These are phyloP conservation scores for Artemisia annua DNA, from an alignment of 129 eudicot genomes.

Conservation along the genomic window DNA sequence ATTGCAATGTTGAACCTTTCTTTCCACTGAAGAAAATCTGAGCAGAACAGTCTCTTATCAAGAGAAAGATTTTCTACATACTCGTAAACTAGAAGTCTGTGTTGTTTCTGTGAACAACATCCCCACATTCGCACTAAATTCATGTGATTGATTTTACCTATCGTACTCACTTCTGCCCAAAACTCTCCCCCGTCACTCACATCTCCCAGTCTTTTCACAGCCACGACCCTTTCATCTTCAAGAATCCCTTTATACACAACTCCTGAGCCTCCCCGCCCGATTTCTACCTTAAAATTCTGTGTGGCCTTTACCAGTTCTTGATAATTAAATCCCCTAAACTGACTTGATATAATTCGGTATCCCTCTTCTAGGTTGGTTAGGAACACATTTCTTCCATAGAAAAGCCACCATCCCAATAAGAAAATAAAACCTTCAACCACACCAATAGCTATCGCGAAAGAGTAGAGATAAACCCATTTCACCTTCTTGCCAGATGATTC, in stretches of 20 bases:
- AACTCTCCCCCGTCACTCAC: slow-evolving; percentile 5
- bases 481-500: background rate
- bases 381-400: background rate
- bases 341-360: background rate
- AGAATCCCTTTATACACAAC: slow-evolving; percentile 2
- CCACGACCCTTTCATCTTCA: background rate
- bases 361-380: slow-evolving; percentile 1
- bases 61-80: background rate
- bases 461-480: background rate
- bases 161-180: background rate
- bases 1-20: background rate
- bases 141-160: slow-evolving; percentile 1
- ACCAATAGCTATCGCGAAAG: background rate
- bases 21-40: background rate
- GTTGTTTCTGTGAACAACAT: background rate
- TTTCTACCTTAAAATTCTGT: background rate
- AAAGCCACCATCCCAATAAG: slow-evolving; percentile 3
- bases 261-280: background rate
- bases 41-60: background rate
- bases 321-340: background rate
- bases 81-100: background rate
- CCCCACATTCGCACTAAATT: slow-evolving; percentile 1
- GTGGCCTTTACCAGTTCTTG: background rate
- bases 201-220: background rate
- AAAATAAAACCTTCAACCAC: background rate